These are phyloP conservation scores for Phaeotremella skinneri DNA, from an alignment of 768 basidiomycete genomes.

Conservation along the genomic window DNA sequence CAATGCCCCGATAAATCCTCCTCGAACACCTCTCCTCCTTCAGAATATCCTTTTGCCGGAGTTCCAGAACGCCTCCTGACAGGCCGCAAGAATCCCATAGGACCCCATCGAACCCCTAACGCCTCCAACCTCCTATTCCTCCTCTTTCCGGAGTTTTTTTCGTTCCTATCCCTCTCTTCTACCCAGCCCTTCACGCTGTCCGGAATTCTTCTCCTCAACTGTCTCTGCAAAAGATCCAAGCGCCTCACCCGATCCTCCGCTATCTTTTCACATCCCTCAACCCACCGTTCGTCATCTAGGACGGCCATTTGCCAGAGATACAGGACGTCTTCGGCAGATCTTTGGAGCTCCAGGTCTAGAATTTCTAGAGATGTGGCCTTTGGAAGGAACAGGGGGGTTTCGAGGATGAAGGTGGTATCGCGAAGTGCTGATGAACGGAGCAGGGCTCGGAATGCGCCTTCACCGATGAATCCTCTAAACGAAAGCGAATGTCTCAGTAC, in stretches of 20 bases:
- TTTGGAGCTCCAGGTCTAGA: not conserved
- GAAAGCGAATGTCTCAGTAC: too few species aligned
- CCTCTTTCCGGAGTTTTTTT: not conserved
- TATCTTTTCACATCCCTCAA: not conserved
- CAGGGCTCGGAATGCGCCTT: slow-evolving; percentile 12
- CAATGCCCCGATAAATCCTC: not conserved
- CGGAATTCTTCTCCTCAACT: not conserved
- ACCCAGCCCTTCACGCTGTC: not conserved
- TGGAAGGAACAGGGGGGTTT: slow-evolving; percentile 12
- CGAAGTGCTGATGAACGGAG: slow-evolving; percentile 3
- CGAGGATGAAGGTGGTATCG: slow-evolving; percentile 16
- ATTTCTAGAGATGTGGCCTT: not conserved
- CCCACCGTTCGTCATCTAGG: not conserved
- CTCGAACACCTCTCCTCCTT: not conserved
- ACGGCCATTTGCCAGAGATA: not conserved
- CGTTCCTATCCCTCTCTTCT: not conserved
- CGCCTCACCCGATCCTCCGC: not conserved
- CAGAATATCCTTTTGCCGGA: too few species aligned
- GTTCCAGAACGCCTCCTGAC: not conserved
- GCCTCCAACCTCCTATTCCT: not conserved
- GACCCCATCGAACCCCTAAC: not conserved
- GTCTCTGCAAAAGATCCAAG: not conserved
- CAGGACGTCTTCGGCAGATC: not conserved
- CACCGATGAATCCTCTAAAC: slow-evolving; percentile 13
- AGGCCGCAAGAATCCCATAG: not conserved